Percentiles rank a stretch among this genome's conserved stretches.
These are phyloP conservation scores for Syncephalastrum racemosum DNA, from an alignment of 371 early-diverging fungal species.

Conservation along the genomic window DNA sequence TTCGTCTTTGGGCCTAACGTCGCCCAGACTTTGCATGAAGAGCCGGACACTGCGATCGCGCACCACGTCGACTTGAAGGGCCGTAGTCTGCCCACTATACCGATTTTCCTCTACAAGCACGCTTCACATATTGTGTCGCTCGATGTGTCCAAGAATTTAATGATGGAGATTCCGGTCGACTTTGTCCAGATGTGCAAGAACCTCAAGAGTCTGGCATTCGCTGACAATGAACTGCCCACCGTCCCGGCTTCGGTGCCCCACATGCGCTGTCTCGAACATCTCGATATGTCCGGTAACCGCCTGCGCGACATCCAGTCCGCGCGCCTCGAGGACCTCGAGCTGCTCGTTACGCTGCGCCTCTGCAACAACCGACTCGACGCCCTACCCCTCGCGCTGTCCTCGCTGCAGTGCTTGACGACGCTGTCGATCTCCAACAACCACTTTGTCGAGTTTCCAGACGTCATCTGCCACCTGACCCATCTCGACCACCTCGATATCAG, in stretches of 20 bases:
- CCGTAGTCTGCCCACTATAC: conserved; percentile 72
- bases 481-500: conserved; percentile 78
- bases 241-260: conserved; percentile 65
- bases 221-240: conserved; percentile 63
- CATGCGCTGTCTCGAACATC: conserved; percentile 56
- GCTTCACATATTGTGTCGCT: conserved; percentile 67
- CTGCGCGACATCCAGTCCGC: conserved; percentile 65
- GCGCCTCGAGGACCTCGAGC: conserved; percentile 61
- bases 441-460: conserved; percentile 66
- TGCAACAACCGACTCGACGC: conserved; percentile 75
- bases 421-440: conserved; percentile 83
- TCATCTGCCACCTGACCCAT: conserved; percentile 58
- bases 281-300: conserved; percentile 82
- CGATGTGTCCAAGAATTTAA: conserved; percentile 73
- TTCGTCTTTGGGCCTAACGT: conserved; percentile 75
- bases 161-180: conserved; percentile 72
- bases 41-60: conserved; percentile 43
- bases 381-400: conserved; percentile 61
- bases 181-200: conserved; percentile 72
- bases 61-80: conserved; percentile 69
- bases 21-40: conserved; percentile 40
- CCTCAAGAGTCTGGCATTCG: conserved; percentile 67
- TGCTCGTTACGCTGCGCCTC: conserved; percentile 62
- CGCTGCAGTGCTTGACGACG: conserved; percentile 57
- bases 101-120: conserved; percentile 71